A percentile compares a stretch with the other conserved stretches of the same genome.
These are phyloP conservation scores for Kwoniella botswanensis DNA, from an alignment of 768 basidiomycete genomes.

Conservation along the genomic window DNA sequence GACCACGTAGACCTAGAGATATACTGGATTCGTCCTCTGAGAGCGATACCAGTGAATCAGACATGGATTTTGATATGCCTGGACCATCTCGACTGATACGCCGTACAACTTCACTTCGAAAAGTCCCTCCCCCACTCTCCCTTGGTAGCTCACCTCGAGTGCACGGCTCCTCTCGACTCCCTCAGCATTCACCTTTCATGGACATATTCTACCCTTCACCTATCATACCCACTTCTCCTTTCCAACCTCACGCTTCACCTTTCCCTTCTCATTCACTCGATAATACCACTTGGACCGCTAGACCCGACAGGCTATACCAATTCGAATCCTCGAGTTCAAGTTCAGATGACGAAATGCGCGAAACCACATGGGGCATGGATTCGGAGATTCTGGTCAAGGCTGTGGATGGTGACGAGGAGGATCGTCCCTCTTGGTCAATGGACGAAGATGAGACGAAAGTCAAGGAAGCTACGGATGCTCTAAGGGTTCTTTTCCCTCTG, in stretches of 20 bases:
- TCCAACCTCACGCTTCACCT: conserved; percentile 38
- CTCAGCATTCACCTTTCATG: conserved; percentile 34
- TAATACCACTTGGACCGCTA: conserved; percentile 48
- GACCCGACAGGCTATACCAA: conserved; percentile 31
- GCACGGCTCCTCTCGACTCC: conserved; percentile 17
- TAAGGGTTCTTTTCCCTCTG: conserved; percentile 46
- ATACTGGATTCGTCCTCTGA: conserved; percentile 43
- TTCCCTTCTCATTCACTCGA: conserved; percentile 55
- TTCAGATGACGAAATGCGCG: conserved; percentile 47
- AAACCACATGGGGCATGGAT: conserved; percentile 42
- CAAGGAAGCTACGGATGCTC: conserved; percentile 50
- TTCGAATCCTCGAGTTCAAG: conserved; percentile 48
- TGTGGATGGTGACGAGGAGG: conserved; percentile 31
- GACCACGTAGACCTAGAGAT: conserved; percentile 10
- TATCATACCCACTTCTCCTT: conserved; percentile 18
- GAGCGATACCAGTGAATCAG: conserved; percentile 44
- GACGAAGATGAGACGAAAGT: conserved; percentile 48
- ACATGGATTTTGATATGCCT: conserved; percentile 36
- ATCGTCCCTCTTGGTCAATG: conserved; percentile 25
- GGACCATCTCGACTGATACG: conserved; percentile 22
- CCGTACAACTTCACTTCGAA: conserved; percentile 25
- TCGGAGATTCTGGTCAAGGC: conserved; percentile 32
- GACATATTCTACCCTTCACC: conserved; percentile 39
- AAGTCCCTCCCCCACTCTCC: conserved; percentile 32
- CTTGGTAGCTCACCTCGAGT: conserved; percentile 27